These are phyloP conservation scores for Tricholoma hemisulphureum DNA, from an alignment of 768 basidiomycete species.

Conservation along the genomic window DNA sequence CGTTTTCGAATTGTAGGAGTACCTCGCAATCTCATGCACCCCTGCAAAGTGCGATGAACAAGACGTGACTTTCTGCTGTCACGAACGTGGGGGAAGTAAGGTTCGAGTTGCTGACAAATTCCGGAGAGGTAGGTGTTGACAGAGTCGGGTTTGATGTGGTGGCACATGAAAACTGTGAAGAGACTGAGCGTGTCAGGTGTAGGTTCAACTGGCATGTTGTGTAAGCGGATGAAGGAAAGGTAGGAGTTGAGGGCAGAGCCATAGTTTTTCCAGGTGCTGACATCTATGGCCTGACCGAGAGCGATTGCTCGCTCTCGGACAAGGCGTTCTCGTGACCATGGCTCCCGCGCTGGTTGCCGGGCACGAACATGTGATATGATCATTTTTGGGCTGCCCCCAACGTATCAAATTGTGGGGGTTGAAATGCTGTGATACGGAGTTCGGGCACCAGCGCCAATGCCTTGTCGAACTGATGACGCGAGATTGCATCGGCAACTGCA, in stretches of 20 bases:
- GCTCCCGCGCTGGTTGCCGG: neutral
- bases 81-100: conserved; percentile 28
- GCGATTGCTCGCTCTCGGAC: conserved; percentile 8
- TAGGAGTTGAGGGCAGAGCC: neutral
- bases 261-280: conserved; percentile 22
- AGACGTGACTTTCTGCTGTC: neutral
- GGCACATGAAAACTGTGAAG: no score
- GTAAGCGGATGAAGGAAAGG: neutral
- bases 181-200: neutral
- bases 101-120: conserved; percentile 20
- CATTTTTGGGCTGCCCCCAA: neutral
- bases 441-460: neutral
- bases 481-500: conserved; percentile 19
- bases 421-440: conserved; percentile 6
- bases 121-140: neutral
- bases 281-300: conserved; percentile 22
- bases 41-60: no score
- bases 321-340: no score
- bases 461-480: conserved; percentile 1
- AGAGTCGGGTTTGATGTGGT: neutral
- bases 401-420: conserved; percentile 19
- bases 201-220: neutral
- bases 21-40: neutral
- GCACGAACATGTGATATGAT: neutral
- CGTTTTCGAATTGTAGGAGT: neutral